A percentile compares a stretch with the other conserved stretches of the same genome.
These are phyloP conservation scores for Sphaceloma murrayae DNA, from an alignment of 2,329 filamentous ascomycete species.

Conservation along the genomic window DNA sequence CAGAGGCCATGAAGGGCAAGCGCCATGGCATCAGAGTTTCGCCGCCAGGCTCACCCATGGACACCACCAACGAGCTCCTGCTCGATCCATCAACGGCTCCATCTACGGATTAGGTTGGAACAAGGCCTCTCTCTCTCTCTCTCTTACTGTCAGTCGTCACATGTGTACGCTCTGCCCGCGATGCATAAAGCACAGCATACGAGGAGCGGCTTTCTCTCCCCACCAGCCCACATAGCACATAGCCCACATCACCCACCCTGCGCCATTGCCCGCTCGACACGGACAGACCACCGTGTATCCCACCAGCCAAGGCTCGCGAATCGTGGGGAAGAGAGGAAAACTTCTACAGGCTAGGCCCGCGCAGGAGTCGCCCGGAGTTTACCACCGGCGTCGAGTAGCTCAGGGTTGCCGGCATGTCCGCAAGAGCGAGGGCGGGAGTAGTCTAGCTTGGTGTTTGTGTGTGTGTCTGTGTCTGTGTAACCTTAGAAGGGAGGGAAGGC, in stretches of 20 bases:
- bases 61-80: slow-evolving; percentile 15
- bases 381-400: no score
- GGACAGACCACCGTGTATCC: slow-evolving; percentile 4
- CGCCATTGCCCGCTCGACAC: no score
- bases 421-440: no score
- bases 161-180: no score
- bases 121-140: no score
- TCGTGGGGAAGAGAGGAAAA: slow-evolving; percentile 15
- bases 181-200: no score
- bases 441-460: no score
- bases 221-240: not conserved
- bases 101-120: slow-evolving; percentile 3
- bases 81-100: slow-evolving; percentile 10
- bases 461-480: no score
- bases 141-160: not conserved
- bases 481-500: no score
- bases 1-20: slow-evolving; percentile 13
- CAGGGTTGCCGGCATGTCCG: no score
- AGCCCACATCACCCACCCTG: not conserved
- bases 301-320: slow-evolving; percentile 11
- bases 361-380: no score
- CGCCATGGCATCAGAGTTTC: slow-evolving; percentile 9
- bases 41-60: slow-evolving; percentile 9
- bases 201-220: not conserved
- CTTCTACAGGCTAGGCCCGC: slow-evolving; percentile 11